These are phyloP conservation scores for Sarocladium brachiariae DNA, from an alignment of 2,329 filamentous ascomycete genomes.

Conservation along the genomic window DNA sequence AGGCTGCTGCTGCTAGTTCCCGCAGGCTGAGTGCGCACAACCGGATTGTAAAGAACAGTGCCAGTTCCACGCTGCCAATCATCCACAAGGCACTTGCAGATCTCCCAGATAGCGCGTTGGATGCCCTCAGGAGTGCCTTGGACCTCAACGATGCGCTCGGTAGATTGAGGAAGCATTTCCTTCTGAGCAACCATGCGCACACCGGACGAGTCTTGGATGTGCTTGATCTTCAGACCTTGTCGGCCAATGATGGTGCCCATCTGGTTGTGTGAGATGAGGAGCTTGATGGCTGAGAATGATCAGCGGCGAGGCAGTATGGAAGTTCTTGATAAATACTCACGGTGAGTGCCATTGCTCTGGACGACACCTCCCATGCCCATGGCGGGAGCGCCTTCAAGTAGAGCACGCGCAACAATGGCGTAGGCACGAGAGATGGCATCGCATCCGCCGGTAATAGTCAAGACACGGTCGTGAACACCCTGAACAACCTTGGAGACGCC, in stretches of 20 bases:
- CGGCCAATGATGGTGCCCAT: constrained; percentile 99
- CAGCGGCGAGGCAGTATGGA: neutral
- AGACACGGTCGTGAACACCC: constrained; percentile 91
- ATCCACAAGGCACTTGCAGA: constrained; percentile 95
- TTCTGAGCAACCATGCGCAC: constrained; percentile 99
- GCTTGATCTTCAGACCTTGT: constrained; percentile 97
- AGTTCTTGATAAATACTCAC: constrained; percentile 41
- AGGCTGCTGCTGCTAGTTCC: constrained; percentile 37
- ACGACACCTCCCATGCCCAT: constrained; percentile 94
- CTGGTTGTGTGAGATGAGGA: constrained; percentile 98
- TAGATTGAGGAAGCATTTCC: constrained; percentile 98
- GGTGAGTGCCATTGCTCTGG: constrained; percentile 83
- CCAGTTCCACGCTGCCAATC: constrained; percentile 97
- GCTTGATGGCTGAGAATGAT: constrained; percentile 68
- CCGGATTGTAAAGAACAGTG: constrained; percentile 95
- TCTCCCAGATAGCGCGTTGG: constrained; percentile 95
- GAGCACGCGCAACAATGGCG: constrained; percentile 80
- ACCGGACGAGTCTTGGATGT: constrained; percentile 93
- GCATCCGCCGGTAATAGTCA: constrained; percentile 88
- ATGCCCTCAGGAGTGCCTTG: constrained; percentile 93
- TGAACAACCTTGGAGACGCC: constrained; percentile 98
- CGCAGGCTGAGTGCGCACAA: constrained; percentile 71
- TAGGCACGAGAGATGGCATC: constrained; percentile 89
- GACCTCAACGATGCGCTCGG: constrained; percentile 94
- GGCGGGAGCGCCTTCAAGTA: constrained; percentile 87